A percentile compares a stretch with the other conserved stretches of the same genome.
Conservation (phyloP, 2,329 filamentous ascomycete species). For the Fonsecaea monophora region DNA sequence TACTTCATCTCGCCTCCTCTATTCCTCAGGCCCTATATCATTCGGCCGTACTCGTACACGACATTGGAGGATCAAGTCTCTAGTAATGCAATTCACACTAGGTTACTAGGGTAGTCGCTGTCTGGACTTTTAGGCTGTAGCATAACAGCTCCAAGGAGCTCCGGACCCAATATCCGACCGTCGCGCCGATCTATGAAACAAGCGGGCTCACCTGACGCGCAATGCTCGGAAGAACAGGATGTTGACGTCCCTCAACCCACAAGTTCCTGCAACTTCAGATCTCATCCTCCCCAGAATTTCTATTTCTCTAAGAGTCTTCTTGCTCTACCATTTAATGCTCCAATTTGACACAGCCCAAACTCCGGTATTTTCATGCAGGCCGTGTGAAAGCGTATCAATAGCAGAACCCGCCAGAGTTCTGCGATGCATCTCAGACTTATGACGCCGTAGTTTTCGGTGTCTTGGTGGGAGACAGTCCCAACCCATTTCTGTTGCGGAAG, state of each 20-base stretch:
- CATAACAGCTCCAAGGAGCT: background rate
- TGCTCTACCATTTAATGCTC: background rate
- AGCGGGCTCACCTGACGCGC: background rate
- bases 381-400: slow-evolving; percentile 9
- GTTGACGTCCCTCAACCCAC: background rate
- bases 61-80: background rate
- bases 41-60: background rate
- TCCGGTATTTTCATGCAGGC: slow-evolving; percentile 1
- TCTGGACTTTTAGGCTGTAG: background rate
- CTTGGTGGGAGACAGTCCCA: slow-evolving; percentile 66
- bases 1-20: background rate
- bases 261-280: background rate
- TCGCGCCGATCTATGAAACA: background rate
- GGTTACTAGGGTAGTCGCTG: background rate
- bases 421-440: slow-evolving; percentile 6
- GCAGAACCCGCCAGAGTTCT: background rate
- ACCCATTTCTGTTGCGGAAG: slow-evolving; percentile 91
- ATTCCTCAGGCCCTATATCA: background rate
- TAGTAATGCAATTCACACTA: background rate
- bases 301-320: slow-evolving; percentile 6
- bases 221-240: background rate
- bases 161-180: background rate
- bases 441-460: slow-evolving; percentile 21
- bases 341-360: background rate
- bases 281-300: background rate